Percentiles rank a stretch among this genome's conserved stretches.
Evolutionary conservation across 2,329 filamentous ascomycete species (phyloP).

Genomic region (Dothideomycetes sp.): DNA sequence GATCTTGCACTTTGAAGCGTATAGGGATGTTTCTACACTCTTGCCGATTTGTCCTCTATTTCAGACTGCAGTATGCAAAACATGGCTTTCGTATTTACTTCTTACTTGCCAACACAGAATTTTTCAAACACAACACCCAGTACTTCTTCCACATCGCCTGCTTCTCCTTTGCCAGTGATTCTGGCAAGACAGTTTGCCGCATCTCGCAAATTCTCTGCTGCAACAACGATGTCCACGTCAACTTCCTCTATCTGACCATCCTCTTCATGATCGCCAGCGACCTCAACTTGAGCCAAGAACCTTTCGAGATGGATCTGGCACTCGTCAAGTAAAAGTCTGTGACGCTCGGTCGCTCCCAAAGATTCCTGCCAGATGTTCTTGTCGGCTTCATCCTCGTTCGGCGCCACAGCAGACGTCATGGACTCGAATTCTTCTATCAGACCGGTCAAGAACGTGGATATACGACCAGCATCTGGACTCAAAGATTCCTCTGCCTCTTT

Average conservation of each 20-base stretch:
- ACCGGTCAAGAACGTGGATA: constrained; percentile 58
- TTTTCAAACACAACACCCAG: constrained; percentile 96
- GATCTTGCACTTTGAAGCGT: no score
- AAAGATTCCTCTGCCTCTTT: constrained; percentile 24
- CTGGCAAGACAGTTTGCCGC: constrained; percentile 72
- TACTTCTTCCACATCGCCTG: constrained; percentile 88
- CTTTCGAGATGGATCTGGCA: constrained; percentile 63
- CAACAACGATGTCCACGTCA: constrained; percentile 75
- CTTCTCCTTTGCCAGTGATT: constrained; percentile 79
- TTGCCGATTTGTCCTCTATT: neutral
- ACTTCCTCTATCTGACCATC: constrained; percentile 18
- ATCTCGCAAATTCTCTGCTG: constrained; percentile 76
- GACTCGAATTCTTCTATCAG: constrained; percentile 59
- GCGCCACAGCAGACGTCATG: constrained; percentile 51
- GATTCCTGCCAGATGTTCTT: constrained; percentile 69
- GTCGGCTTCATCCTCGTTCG: constrained; percentile 35
- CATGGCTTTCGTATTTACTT: neutral
- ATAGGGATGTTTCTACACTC: no score
- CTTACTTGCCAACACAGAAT: constrained; percentile 40
- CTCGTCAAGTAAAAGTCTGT: constrained; percentile 67
- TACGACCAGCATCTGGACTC: constrained; percentile 35
- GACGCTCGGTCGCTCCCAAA: constrained; percentile 81
- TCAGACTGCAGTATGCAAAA: neutral
- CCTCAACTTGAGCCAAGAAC: constrained; percentile 55
- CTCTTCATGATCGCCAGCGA: constrained; percentile 1